These are phyloP conservation scores for Fraxinus sp. DNA, from an alignment of 305 asterid genomes.

Conservation along the genomic window DNA sequence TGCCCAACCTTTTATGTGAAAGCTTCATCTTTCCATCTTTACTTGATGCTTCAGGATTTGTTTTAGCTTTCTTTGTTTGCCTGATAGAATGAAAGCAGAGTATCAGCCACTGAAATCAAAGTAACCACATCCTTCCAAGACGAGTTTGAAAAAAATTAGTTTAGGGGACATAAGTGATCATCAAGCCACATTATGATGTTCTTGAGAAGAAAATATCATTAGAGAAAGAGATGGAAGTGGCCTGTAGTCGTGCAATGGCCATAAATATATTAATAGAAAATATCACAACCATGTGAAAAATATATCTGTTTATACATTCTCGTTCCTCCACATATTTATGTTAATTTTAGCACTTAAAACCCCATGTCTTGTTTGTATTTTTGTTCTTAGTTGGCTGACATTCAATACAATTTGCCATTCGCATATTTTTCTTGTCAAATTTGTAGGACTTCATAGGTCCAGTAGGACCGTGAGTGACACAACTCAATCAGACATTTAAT, in stretches of 20 bases:
- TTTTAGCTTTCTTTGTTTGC: conserved; percentile 52
- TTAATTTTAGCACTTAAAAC: background rate
- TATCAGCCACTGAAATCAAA: conserved; percentile 15
- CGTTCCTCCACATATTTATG: background rate
- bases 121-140: background rate
- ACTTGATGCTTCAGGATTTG: conserved; percentile 43
- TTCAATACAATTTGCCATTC: background rate
- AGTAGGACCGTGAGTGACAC: background rate
- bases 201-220: background rate
- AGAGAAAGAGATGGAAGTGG: background rate
- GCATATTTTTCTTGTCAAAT: background rate
- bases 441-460: background rate
- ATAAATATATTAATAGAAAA: background rate
- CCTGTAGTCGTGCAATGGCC: background rate
- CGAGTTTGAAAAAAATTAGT: background rate
- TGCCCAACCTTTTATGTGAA: conserved; percentile 56
- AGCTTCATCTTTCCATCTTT: conserved; percentile 50
- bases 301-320: background rate
- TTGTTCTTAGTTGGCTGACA: background rate
- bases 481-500: background rate
- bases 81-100: conserved; percentile 41
- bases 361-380: background rate
- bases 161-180: background rate
- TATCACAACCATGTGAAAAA: background rate
- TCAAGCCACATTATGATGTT: background rate